These are phyloP conservation scores for Metschnikowia lunata DNA, from an alignment of 805 yeast species.

Conservation along the genomic window DNA sequence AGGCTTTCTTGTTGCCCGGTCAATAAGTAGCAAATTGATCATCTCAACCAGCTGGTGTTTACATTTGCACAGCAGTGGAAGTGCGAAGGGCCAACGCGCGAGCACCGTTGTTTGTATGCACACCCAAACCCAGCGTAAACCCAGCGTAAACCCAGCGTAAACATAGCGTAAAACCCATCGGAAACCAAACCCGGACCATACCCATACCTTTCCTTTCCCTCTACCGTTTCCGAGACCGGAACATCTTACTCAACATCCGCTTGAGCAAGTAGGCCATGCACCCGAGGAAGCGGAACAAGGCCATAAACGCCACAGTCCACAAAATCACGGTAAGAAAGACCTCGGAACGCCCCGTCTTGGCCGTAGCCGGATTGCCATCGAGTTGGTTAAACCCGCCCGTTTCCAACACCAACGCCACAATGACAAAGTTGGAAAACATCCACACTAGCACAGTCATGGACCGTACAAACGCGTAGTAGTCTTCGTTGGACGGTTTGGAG, in stretches of 20 bases:
- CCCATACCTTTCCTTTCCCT: too few species aligned
- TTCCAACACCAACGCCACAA: constrained; percentile 39
- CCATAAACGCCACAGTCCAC: constrained; percentile 61
- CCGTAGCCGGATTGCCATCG: constrained; percentile 23
- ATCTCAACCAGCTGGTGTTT: constrained; percentile 4
- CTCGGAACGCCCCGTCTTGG: constrained; percentile 32
- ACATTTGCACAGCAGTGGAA: constrained; percentile 1
- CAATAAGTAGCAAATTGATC: too few species aligned
- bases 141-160: too few species aligned
- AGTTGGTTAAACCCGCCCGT: constrained; percentile 44
- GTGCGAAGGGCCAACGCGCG: too few species aligned
- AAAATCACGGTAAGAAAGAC: constrained; percentile 49
- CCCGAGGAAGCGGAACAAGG: constrained; percentile 53
- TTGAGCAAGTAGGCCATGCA: constrained; percentile 44
- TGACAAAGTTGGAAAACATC: constrained; percentile 42
- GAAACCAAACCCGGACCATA: too few species aligned
- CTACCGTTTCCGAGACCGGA: constrained; percentile 12
- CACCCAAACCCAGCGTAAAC: too few species aligned
- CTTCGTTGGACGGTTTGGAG: constrained; percentile 34
- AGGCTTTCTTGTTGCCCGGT: too few species aligned
- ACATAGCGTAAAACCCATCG: too few species aligned
- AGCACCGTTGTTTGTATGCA: too few species aligned
- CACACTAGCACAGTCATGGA: constrained; percentile 45
- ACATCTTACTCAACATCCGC: constrained; percentile 24
- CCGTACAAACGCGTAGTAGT: constrained; percentile 43